A percentile compares a stretch with the other conserved stretches of the same genome.
Conservation (phyloP, 1,284 basidiomycete species). For the Rhizoctonia solani region DNA sequence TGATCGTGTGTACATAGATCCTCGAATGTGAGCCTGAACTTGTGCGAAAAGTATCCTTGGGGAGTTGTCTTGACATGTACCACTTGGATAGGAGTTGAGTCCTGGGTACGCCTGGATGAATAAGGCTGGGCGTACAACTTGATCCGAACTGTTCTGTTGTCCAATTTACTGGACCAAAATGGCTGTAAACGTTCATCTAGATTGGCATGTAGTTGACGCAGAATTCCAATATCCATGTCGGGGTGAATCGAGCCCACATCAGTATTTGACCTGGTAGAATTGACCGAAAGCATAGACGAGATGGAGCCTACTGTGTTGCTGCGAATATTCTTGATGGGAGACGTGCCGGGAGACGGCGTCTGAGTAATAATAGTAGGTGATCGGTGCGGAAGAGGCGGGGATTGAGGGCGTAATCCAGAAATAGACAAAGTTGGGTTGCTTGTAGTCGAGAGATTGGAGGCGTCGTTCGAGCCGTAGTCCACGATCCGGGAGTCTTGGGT, state of each 20-base stretch:
- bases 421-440: slow-evolving; percentile 36
- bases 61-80: slow-evolving; percentile 59
- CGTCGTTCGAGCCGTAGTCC: slow-evolving; percentile 26
- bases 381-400: slow-evolving; percentile 33
- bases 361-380: slow-evolving; percentile 3
- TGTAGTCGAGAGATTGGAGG: too few species aligned
- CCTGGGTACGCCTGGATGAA: background rate
- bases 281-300: slow-evolving; percentile 5
- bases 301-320: background rate
- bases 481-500: slow-evolving; percentile 39
- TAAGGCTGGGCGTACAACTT: slow-evolving; percentile 42
- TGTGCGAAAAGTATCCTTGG: slow-evolving; percentile 73
- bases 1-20: slow-evolving; percentile 63
- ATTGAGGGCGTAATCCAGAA: slow-evolving; percentile 40
- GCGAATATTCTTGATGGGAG: background rate
- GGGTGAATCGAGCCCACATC: background rate
- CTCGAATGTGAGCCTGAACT: slow-evolving; percentile 68
- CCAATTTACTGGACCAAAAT: slow-evolving; percentile 74
- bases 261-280: slow-evolving; percentile 1
- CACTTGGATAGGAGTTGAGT: slow-evolving; percentile 53
- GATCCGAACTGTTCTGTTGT: slow-evolving; percentile 62
- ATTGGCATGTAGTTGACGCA: slow-evolving; percentile 63
- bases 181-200: slow-evolving; percentile 72
- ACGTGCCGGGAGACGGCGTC: background rate
- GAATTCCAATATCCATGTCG: slow-evolving; percentile 23